Percentiles rank a stretch among this genome's conserved stretches.
Conservation (phyloP, 2,329 filamentous ascomycete genomes). For the Neonectria magnoliae region DNA sequence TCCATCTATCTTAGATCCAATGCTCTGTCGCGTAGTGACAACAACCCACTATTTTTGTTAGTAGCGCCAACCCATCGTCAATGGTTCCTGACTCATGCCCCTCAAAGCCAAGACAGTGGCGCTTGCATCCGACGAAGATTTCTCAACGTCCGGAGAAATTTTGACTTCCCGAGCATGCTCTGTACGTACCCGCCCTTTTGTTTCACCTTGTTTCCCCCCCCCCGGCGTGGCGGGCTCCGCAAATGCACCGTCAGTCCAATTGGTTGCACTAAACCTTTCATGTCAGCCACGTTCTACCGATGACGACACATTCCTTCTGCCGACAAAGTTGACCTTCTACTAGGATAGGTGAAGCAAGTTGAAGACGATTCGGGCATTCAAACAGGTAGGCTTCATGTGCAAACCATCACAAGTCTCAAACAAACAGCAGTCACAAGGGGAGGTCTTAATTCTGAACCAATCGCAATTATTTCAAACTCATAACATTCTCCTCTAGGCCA, state of each 20-base stretch:
- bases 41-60: background rate
- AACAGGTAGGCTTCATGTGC: background rate
- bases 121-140: background rate
- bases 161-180: background rate
- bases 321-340: no score
- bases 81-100: background rate
- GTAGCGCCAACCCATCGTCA: background rate
- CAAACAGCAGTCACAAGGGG: background rate
- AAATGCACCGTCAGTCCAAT: background rate
- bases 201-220: background rate
- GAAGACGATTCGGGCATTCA: background rate
- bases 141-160: background rate
- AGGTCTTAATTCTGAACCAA: background rate
- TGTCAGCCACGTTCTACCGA: background rate
- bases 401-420: background rate
- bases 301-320: background rate
- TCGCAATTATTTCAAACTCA: conserved; percentile 33
- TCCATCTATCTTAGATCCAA: no score
- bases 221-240: background rate
- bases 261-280: background rate
- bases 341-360: background rate
- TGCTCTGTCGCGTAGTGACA: background rate
- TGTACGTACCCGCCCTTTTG: background rate
- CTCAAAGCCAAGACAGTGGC: background rate
- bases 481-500: conserved; percentile 40